Percentiles rank a stretch among this genome's conserved stretches.
phyloP scores from a whole-genome alignment of 768 basidiomycete species.

The Crucibulum laeve region DNA sequence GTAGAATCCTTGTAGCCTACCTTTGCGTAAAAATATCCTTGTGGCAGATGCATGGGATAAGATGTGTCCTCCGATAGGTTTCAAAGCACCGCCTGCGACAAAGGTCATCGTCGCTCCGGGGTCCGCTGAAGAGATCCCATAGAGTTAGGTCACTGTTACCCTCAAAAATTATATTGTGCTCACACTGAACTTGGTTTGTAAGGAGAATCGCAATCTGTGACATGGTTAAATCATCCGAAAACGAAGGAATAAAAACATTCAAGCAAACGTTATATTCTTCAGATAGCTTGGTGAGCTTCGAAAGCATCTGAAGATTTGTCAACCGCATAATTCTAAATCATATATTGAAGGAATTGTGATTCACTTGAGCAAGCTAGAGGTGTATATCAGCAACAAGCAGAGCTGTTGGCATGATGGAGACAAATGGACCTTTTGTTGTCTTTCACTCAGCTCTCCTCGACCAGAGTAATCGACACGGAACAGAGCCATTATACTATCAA shows the following conservation, averaged over 20 bases:
- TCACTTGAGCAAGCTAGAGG: constrained; percentile 76
- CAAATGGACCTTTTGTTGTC: constrained; percentile 75
- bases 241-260: constrained; percentile 2
- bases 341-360: neutral
- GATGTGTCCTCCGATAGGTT: constrained; percentile 89
- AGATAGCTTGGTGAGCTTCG: constrained; percentile 84
- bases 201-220: constrained; percentile 76
- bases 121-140: constrained; percentile 52
- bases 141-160: neutral
- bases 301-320: constrained; percentile 64
- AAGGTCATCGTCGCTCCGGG: constrained; percentile 95
- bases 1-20: constrained; percentile 25
- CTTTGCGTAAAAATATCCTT: constrained; percentile 84
- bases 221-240: constrained; percentile 10
- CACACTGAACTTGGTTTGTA: constrained; percentile 92
- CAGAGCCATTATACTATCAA: constrained; percentile 96
- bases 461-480: constrained; percentile 94
- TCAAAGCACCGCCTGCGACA: constrained; percentile 88
- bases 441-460: constrained; percentile 88
- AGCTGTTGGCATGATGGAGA: neutral
- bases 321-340: neutral
- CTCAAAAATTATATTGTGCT: constrained; percentile 8
- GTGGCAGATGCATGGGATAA: constrained; percentile 88
- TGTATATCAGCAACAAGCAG: constrained; percentile 2
- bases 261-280: constrained; percentile 82